Evolutionary conservation across 202 grass and related monocot genomes (phyloP), one percentile per base, ranked within the genome.

Genomic region (Zoysia matrella): DNA sequence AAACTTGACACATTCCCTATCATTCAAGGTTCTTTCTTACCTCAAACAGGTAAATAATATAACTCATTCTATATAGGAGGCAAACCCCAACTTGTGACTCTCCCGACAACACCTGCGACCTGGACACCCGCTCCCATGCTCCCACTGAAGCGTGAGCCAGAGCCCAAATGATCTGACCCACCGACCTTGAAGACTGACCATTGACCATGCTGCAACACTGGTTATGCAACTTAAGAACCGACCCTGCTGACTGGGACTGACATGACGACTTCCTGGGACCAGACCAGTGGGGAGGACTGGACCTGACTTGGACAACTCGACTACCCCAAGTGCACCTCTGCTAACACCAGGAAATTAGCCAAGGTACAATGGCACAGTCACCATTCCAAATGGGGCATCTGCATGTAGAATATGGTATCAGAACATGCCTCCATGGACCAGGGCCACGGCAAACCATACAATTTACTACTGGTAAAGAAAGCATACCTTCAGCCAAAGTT

Each of bases 401-500:
- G 88, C 88, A 90, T 60, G 16, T 80, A 69, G 58, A 80, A 52
- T 40, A 12, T 40, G 46, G 71, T 4, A 86, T 90, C 69, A 90
- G 79, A 71, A 83, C 74, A 74, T 12, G 18, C 45, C 48, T 44
- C 13, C 61, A 65, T 6, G 6, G 3, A 39, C 11, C 41, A 48
- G 12, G 50, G 12, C 7, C 63, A 82, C 44, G 0, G 2, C 7
- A 39, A 8, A 47, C 43, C 2, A 74, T 10, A 7, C 49, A 47
- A 48, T 45, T 75, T 47, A 47, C 36, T 46, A 30, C 22, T 30
- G 16, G 47, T 55, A 15, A 52, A 69, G 12, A 80, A n/a, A 74
- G 9, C 61, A 13, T 86, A 86, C 72, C 83, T 86, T 76, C 78
- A 84, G 84, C 92, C 83, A 80, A 95, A 99, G 85, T 92, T 91